Evolutionary conservation across 345 rosid species (phyloP).

Genomic region (Capsella bursapastoris): DNA sequence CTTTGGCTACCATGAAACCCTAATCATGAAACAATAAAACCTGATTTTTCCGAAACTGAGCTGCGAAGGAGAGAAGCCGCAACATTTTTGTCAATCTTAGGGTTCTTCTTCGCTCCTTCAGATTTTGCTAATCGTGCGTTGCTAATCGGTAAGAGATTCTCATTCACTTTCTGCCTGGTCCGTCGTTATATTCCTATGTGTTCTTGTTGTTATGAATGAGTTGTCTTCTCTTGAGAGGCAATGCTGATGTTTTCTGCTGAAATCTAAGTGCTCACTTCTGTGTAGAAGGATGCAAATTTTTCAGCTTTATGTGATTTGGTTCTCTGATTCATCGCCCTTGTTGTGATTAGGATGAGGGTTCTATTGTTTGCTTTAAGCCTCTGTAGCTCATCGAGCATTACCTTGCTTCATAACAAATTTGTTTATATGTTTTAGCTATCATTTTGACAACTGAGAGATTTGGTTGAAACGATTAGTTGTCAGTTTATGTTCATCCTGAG

Average conservation of each 20-base stretch:
- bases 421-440: neutral
- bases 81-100: conserved; percentile 14
- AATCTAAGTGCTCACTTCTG: neutral
- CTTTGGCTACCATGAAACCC: conserved; percentile 34
- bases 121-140: conserved; percentile 12
- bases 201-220: neutral
- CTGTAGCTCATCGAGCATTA: conserved; percentile 4
- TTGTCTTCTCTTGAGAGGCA: neutral
- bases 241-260: neutral
- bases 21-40: conserved; percentile 36
- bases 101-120: conserved; percentile 34
- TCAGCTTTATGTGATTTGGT: neutral
- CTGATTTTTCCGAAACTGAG: conserved; percentile 18
- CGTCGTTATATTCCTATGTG: neutral
- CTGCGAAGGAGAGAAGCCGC: conserved; percentile 39
- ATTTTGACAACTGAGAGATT: neutral
- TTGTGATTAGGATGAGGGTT: neutral
- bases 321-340: neutral
- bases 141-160: conserved; percentile 27
- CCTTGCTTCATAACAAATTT: neutral
- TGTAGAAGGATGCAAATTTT: neutral
- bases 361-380: neutral
- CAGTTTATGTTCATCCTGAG: neutral
- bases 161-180: neutral
- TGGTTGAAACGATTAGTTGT: neutral